phyloP scores from a whole-genome alignment of 1,139 yeast genomes.

The Geotrichum klebahnii region DNA sequence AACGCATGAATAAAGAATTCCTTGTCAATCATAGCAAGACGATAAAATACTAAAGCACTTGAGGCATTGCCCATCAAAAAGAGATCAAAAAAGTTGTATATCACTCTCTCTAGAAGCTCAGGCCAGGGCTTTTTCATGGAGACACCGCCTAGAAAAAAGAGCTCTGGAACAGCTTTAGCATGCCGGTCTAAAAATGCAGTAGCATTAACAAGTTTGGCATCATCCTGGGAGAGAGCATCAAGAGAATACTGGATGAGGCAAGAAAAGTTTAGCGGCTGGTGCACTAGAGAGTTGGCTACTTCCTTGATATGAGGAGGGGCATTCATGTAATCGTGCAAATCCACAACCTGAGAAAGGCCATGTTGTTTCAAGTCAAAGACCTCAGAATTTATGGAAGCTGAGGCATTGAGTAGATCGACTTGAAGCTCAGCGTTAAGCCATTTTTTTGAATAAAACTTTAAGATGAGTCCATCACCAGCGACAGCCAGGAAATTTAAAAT shows the following conservation, averaged over 20 bases:
- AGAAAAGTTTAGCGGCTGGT: conserved; percentile 32
- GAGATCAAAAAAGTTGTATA: conserved; percentile 37
- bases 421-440: conserved; percentile 31
- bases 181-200: conserved; percentile 35
- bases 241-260: conserved; percentile 33
- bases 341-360: conserved; percentile 27
- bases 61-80: conserved; percentile 35
- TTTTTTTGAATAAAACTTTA: conserved; percentile 16
- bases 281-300: conserved; percentile 25
- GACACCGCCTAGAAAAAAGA: conserved; percentile 39
- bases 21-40: conserved; percentile 28
- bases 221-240: conserved; percentile 36
- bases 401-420: conserved; percentile 26
- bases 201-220: conserved; percentile 27
- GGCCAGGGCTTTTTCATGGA: conserved; percentile 40
- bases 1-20: conserved; percentile 27
- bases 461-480: conserved; percentile 16
- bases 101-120: conserved; percentile 35
- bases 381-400: conserved; percentile 25
- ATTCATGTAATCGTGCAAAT: conserved; percentile 21
- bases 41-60: conserved; percentile 29
- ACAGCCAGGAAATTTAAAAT: conserved; percentile 12
- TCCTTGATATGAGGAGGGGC: conserved; percentile 26
- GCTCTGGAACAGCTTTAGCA: conserved; percentile 39
- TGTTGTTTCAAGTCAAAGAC: conserved; percentile 24